These are phyloP conservation scores for Boletus speciosus DNA, from an alignment of 768 basidiomycete genomes.

Conservation along the genomic window DNA sequence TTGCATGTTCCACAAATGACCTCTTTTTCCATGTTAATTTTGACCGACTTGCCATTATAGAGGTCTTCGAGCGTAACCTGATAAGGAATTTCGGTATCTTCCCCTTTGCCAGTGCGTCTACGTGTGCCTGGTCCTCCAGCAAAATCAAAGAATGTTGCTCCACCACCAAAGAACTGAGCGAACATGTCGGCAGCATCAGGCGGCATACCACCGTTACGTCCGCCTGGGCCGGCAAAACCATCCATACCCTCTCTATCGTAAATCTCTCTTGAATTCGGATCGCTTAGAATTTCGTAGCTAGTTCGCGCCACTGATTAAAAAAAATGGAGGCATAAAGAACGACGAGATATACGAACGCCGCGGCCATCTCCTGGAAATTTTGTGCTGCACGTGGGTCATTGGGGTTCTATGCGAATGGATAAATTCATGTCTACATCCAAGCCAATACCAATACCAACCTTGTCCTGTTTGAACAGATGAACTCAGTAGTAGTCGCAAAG, in stretches of 20 bases:
- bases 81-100: constrained; percentile 75
- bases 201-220: constrained; percentile 44
- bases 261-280: constrained; percentile 59
- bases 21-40: constrained; percentile 87
- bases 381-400: constrained; percentile 81
- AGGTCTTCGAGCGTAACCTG: constrained; percentile 89
- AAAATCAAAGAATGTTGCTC: constrained; percentile 63
- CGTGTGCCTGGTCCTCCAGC: constrained; percentile 47
- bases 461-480: constrained; percentile 50
- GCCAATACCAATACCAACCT: constrained; percentile 38
- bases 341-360: constrained; percentile 58
- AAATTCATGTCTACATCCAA: background rate
- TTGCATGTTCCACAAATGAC: constrained; percentile 74
- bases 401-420: constrained; percentile 56
- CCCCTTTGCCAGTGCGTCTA: constrained; percentile 48
- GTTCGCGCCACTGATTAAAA: constrained; percentile 9
- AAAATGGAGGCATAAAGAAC: background rate
- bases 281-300: constrained; percentile 82
- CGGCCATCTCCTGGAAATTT: constrained; percentile 85
- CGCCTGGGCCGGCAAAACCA: constrained; percentile 50
- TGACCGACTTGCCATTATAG: constrained; percentile 86
- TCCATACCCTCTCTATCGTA: constrained; percentile 78
- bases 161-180: constrained; percentile 64
- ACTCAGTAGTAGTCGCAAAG: background rate
- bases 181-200: constrained; percentile 65